Evolutionary conservation across 1,284 basidiomycete species (phyloP).

Genomic region (Vanrija sp.): DNA sequence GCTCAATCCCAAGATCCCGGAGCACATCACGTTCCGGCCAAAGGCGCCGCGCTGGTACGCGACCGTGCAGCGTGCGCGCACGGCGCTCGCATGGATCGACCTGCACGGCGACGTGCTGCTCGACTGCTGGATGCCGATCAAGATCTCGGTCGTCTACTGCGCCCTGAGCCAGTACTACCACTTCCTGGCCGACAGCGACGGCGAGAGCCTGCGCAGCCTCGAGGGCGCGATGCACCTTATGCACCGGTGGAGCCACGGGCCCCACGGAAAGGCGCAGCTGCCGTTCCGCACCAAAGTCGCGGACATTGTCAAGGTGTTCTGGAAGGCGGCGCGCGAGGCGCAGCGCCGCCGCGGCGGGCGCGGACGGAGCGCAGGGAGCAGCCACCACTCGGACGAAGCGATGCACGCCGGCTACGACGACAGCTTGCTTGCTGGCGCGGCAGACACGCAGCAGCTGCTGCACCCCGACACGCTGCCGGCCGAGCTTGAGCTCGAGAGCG

Average conservation of each 20-base stretch:
- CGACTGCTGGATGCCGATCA: slow-evolving; percentile 14
- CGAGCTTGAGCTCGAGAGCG: background rate
- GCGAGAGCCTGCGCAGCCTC: slow-evolving; percentile 5
- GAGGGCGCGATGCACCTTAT: slow-evolving; percentile 11
- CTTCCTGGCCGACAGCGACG: slow-evolving; percentile 9
- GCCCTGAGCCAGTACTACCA: slow-evolving; percentile 16
- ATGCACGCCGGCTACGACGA: too few species aligned
- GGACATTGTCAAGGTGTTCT: slow-evolving; percentile 12
- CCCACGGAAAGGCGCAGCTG: slow-evolving; percentile 5
- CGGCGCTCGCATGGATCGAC: slow-evolving; percentile 8
- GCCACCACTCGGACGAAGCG: background rate
- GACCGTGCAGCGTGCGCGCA: slow-evolving; percentile 6
- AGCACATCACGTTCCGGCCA: slow-evolving; percentile 11
- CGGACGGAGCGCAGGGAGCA: background rate
- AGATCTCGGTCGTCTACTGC: slow-evolving; percentile 8
- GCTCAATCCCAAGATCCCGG: slow-evolving; percentile 11
- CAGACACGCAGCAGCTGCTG: slow-evolving; percentile 1
- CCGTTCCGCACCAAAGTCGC: slow-evolving; percentile 12
- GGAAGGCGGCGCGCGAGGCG: slow-evolving; percentile 5
- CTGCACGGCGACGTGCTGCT: slow-evolving; percentile 7
- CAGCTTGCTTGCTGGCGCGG: background rate
- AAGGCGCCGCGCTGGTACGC: slow-evolving; percentile 6
- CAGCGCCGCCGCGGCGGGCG: background rate
- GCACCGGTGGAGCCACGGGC: slow-evolving; percentile 13
- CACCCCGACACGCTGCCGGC: background rate